Evolutionary conservation across 331 rosid genomes (phyloP).

Genomic region (Stylosanthes scabra): DNA sequence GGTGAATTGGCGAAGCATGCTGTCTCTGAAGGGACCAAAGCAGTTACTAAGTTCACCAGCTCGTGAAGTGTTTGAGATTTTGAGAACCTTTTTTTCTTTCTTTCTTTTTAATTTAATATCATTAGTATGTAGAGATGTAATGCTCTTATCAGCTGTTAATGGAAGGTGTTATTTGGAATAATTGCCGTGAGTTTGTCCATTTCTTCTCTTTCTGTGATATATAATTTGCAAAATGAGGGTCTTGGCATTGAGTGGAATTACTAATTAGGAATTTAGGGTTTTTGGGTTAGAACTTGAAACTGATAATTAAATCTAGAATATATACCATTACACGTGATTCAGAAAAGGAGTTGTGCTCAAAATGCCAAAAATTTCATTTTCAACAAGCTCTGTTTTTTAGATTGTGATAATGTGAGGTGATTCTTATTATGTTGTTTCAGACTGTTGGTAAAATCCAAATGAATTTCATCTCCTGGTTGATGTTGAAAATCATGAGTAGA

Average conservation of each 20-base stretch:
- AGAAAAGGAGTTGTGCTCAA: too few relatives aligned
- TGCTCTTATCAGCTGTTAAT: conserved; percentile 22
- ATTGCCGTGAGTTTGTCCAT: neutral
- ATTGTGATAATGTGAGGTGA: too few relatives aligned
- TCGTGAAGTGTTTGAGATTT: conserved; percentile 42
- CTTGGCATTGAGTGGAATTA: too few relatives aligned
- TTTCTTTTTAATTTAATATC: neutral
- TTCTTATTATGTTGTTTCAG: too few relatives aligned
- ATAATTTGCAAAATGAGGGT: too few relatives aligned
- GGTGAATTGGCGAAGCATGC: conserved; percentile 89
- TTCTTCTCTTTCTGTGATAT: neutral
- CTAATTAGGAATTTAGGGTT: neutral
- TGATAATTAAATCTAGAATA: too few relatives aligned
- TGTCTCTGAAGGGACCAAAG: conserved; percentile 83
- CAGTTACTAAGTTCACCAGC: conserved; percentile 80
- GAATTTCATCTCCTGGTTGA: too few relatives aligned
- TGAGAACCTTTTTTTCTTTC: neutral
- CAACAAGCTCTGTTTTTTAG: too few relatives aligned
- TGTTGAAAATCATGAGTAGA: too few relatives aligned
- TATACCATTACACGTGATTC: too few relatives aligned
- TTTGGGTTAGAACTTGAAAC: neutral
- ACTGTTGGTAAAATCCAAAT: too few relatives aligned
- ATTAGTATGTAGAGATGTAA: conserved; percentile 23
- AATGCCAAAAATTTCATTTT: too few relatives aligned
- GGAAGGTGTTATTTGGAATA: neutral